Conservation (phyloP, 331 rosid species). For the Erythrophleum ivorense region DNA sequence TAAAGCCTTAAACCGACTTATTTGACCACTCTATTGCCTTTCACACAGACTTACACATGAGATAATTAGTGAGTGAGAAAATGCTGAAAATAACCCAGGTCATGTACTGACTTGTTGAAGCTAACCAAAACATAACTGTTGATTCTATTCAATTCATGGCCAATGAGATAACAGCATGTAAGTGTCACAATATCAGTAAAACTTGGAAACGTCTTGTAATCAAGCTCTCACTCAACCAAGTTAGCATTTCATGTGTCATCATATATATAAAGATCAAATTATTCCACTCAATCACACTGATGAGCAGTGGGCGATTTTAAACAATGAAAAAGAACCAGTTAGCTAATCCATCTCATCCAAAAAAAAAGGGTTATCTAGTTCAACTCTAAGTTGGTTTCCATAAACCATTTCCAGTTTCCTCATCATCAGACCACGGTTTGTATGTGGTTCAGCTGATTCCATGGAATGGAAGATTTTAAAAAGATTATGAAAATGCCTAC, state of each 20-base stretch:
- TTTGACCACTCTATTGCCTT: conserved; percentile 18
- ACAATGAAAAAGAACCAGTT: neutral
- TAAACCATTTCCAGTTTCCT: conserved; percentile 12
- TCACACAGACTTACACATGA: conserved; percentile 8
- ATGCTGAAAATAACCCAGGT: conserved; percentile 3
- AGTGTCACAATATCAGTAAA: neutral
- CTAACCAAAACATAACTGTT: neutral
- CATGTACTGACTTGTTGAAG: neutral
- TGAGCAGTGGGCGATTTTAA: neutral
- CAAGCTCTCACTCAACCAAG: neutral
- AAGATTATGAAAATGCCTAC: too few species aligned
- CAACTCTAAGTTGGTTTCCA: neutral
- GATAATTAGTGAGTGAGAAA: neutral
- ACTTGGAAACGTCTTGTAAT: neutral
- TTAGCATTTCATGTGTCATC: neutral
- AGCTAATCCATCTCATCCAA: neutral
- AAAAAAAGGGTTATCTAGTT: neutral
- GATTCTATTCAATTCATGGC: neutral
- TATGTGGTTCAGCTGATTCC: too few species aligned
- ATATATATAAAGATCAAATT: neutral
- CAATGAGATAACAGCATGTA: neutral
- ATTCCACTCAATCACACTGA: neutral
- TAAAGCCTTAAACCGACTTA: conserved; percentile 15
- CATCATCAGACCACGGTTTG: neutral
- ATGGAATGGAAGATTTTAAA: too few species aligned